Base-by-base conservation (phyloP, 139 green algal species). In the Diplosphaera chodatii region DNA sequence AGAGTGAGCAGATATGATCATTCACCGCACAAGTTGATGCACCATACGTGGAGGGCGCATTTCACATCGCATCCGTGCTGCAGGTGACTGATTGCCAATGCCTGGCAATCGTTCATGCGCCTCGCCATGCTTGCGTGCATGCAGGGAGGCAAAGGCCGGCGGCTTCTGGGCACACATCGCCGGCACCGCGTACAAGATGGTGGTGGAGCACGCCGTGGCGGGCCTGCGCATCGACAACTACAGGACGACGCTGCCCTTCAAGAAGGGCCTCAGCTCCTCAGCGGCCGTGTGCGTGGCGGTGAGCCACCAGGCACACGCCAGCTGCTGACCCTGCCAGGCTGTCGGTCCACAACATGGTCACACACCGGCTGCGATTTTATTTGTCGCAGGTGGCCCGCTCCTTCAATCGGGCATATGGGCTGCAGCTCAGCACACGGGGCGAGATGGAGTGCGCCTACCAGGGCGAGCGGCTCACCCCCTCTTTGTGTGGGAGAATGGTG, bases 221-320 rank as follows among this genome's bases (percentile, higher is more conserved):
- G 85, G 88, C 3, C 59, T 92, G 28, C 56, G 72, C 56, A 66
- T 92, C 2, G 59, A 83, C 64, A 92, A 91, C 80, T 72, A 91
- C 71, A 55, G 59, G 22, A 91, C 84, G 30, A 90, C 81, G 6
- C 81, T 94, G 32, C 88, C 85, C 21, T 77, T 91, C 56, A 78
- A 78, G 63, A 91, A 90, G 69, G 88, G 88, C 1, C 77, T 94
- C 32, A 91, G 84, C 28, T 89, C 82, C 18, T 88, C 79, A 2
- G 88, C 88, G 0, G 88, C 88, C n/a, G 32, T 91, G 8, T 93
- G 88, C 64, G 88, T 93, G 29, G 67, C 91, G 74, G 78, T 91
- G 48, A 25, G 48, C 13, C 22, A n/a, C 18, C 16, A 23, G 22
- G 22, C 48, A 5, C 31, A 4, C 73, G 6, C 16, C 10, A 30